Evolutionary conservation across 345 rosid genomes (phyloP), one percentile per base, ranked within the genome.

Genomic region (Theobroma cacao): DNA sequence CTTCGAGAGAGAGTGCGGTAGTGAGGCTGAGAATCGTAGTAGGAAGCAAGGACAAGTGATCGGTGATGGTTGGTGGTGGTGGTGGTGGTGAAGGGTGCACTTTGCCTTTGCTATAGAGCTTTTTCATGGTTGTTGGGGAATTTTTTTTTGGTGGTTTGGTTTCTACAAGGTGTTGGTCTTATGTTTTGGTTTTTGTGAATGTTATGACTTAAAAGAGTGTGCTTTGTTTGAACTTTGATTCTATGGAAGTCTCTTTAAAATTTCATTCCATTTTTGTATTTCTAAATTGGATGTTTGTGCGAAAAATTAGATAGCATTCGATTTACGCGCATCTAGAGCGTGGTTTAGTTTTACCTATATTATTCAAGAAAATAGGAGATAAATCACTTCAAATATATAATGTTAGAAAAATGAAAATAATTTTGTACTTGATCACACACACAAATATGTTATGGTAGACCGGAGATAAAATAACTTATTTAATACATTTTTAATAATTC

Each of bases 21-120:
- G 87, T 34, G 74, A 89, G 88, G 79, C 84, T 77, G 68, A 87
- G 82, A 73, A 89, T 80, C 71, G 90, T 52, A 6, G 83, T 87
- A 9, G 92, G 90, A 64, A 87, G 92, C 74, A 87, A 78, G 56
- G 89, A 77, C 30, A 89, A 86, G 81, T 83, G 88, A 60, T 83
- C 85, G 65, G 81, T 68, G 26, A 79, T 47, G 55, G 50, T 22
- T 22, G 87, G 83, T 9, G 85, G 79, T 18, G 34, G 45, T 11
- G 45, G 9, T 15, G 73, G 73, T 4, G 73, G 79, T 1, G 86
- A 87, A 2, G 90, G 88, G 48, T 89, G 89, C 63, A 89, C 87
- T 12, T 84, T 75, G 80, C 88, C 81, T 60, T 75, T 88, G 31
- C 85, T 77, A 85, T 78, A 84, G 3, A 84, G 85, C 83, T 84